Evolutionary conservation across 352 stramenopile species (phyloP), one percentile per base, ranked within the genome.

Genomic region (Phytophthora rubi): DNA sequence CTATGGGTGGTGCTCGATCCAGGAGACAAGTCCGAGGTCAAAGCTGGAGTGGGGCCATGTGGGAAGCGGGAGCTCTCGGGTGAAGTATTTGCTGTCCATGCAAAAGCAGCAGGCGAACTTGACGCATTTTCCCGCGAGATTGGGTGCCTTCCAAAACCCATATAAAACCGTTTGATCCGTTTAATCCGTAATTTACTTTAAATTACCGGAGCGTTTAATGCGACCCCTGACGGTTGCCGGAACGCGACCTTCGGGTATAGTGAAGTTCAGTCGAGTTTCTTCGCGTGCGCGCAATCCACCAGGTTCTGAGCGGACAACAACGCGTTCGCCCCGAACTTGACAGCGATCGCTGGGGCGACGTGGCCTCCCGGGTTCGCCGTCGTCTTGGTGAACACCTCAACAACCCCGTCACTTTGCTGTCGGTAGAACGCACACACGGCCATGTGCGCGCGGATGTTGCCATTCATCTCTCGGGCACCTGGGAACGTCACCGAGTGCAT

Each of bases 401-500:
- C 69, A 6, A 69, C 57, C 10, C 55, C 65, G 16, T 69, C 53
- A 30, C 37, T 71, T 10, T 64, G 64, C 49, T 85, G 72, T 4
- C 75, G 69, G 60, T 70, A 89, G 62, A 89, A 67, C 2, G 65
- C 62, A 21, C 70, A 80, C 18, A 79, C 59, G 1, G 82, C 82
- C 58, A 80, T 62, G 62, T 68, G 75, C 28, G 51, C 65, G 63
- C 70, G 58, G 62, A 74, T 49, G 42, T 68, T 68, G 4, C 45
- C 55, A 9, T 65, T 65, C 42, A 81, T 65, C 44, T 51, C 39
- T 18, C 42, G 52, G 15, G 72, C 72, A 8, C 71, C 65, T 0
- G 69, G 59, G 23, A 83, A 81, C 32, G 66, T 66, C 37, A 91
- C 55, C 23, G 83, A 90, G 58, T 87, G 83, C 59, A 84, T 57